Evolutionary conservation across 1,139 yeast species (phyloP).

Genomic region (Debaryomyces fabryi): DNA sequence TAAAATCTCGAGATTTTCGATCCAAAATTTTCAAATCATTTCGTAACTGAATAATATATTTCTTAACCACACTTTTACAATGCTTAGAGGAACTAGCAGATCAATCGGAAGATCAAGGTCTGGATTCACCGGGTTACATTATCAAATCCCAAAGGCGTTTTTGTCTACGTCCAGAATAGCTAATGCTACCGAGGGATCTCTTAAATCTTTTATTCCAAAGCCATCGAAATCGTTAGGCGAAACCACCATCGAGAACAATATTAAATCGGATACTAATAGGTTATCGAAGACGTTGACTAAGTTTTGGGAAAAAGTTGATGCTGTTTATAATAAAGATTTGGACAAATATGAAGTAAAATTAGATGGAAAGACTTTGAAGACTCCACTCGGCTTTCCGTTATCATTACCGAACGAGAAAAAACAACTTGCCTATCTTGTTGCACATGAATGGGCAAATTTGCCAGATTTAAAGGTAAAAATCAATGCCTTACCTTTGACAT

Average conservation of each 20-base stretch:
- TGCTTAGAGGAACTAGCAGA: conserved; percentile 11
- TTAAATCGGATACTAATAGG: conserved; percentile 66
- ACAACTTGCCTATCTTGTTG: conserved; percentile 70
- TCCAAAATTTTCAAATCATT: not conserved
- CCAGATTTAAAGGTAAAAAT: conserved; percentile 75
- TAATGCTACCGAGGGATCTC: conserved; percentile 16
- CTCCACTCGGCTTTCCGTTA: conserved; percentile 79
- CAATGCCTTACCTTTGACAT: conserved; percentile 82
- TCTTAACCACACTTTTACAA: not conserved
- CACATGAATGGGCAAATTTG: conserved; percentile 86
- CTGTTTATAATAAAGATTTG: conserved; percentile 33
- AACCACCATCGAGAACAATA: conserved; percentile 53
- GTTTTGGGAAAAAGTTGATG: conserved; percentile 83
- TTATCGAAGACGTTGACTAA: conserved; percentile 69
- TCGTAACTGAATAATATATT: not conserved
- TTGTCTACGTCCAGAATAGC: conserved; percentile 3
- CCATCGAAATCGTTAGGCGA: conserved; percentile 29
- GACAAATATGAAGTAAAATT: conserved; percentile 57
- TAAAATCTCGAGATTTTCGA: conserved; percentile 3
- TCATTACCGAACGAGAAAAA: conserved; percentile 63
- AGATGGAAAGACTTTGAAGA: conserved; percentile 76
- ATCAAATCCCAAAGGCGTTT: not conserved
- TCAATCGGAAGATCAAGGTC: not conserved
- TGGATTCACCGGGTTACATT: not conserved
- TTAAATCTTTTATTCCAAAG: conserved; percentile 12